Base-by-base conservation (phyloP, 2,329 filamentous ascomycete species). In the Exophiala dermatitidis region DNA sequence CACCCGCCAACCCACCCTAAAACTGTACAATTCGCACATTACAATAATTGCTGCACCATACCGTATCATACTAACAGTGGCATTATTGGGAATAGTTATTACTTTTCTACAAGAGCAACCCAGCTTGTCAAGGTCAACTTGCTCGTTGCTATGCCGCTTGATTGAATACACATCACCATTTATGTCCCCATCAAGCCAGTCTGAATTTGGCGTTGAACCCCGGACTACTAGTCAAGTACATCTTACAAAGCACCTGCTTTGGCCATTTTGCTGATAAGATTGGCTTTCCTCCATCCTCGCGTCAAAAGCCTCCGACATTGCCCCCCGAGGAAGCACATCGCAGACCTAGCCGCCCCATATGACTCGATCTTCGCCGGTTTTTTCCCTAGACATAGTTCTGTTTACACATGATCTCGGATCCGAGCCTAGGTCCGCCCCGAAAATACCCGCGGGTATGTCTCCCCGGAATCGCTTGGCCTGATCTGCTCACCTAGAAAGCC, bases 401-500 rank as follows among this genome's bases (percentile, higher is more conserved):
- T 37, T 8, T 1, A 37, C 34, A 41, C 38, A 41, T 26, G 38
- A 26, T 28, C 12, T 26, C 38, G 10, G 10, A 41, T 26, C 38
- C 38, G 38, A 7, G 3, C 28, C 38, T 26, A 41, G 6, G 38
- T 28, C 38, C 19, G 38, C 41, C 53, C 57, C 57, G 57, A 50
- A 41, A 50, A 33, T 47, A 50, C 49, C 57, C 57, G 56, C 53
- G 29, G 12, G 5, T 3, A 1, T 28, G 12, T 41, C 12, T 9
- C n/a, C n/a, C 6, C 26, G 5, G 5, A 36, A 46, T 51, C 36
- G n/a, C 43, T 49, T 9, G 30, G 40, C 38, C 43, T 45, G 32
- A 10, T 38, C 41, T 19, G 10, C 5, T 38, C 53, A 54, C 64
- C 67, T 74, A 80, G 64, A 80, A 80, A 48, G 72, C 74, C 53